Evolutionary conservation across 768 basidiomycete genomes (phyloP).

Genomic region (Neoboletus brunneissimus): DNA sequence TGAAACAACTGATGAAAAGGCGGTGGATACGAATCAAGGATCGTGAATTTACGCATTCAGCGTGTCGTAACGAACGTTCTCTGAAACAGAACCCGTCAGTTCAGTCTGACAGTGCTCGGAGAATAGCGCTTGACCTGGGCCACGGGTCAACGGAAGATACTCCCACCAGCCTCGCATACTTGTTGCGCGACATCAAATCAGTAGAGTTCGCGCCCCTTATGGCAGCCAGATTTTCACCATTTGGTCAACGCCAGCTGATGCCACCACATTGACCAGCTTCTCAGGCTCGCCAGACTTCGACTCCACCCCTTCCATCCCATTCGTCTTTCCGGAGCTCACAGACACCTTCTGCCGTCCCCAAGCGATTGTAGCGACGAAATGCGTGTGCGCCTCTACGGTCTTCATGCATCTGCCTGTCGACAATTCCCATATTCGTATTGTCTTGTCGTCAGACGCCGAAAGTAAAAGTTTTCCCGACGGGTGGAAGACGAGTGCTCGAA

Average conservation of each 20-base stretch:
- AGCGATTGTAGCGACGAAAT: slow-evolving; percentile 76
- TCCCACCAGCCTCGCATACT: slow-evolving; percentile 13
- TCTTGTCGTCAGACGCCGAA: slow-evolving; percentile 92
- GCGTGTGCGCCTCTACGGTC: slow-evolving; percentile 82
- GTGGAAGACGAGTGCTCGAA: slow-evolving; percentile 85
- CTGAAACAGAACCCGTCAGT: slow-evolving; percentile 10
- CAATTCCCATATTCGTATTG: slow-evolving; percentile 87
- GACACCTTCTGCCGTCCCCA: slow-evolving; percentile 67
- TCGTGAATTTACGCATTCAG: slow-evolving; percentile 27
- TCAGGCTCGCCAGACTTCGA: slow-evolving; percentile 38
- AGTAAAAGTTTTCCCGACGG: slow-evolving; percentile 86
- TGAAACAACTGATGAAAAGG: slow-evolving; percentile 16
- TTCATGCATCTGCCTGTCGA: slow-evolving; percentile 81
- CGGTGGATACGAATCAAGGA: slow-evolving; percentile 24
- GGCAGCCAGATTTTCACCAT: slow-evolving; percentile 65
- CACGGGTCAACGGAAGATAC: slow-evolving; percentile 10
- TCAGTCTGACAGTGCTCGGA: not conserved
- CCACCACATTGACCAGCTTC: slow-evolving; percentile 67
- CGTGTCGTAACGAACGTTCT: slow-evolving; percentile 29
- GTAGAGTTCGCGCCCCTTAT: slow-evolving; percentile 28
- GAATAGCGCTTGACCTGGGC: slow-evolving; percentile 16
- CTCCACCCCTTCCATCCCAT: slow-evolving; percentile 36
- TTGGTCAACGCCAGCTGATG: slow-evolving; percentile 68
- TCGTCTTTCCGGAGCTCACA: slow-evolving; percentile 39
- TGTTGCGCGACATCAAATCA: slow-evolving; percentile 5